Evolutionary conservation across 2,329 filamentous ascomycete genomes (phyloP), one percentile per base, ranked within the genome.

Genomic region (Dactylellina drechsleri): DNA sequence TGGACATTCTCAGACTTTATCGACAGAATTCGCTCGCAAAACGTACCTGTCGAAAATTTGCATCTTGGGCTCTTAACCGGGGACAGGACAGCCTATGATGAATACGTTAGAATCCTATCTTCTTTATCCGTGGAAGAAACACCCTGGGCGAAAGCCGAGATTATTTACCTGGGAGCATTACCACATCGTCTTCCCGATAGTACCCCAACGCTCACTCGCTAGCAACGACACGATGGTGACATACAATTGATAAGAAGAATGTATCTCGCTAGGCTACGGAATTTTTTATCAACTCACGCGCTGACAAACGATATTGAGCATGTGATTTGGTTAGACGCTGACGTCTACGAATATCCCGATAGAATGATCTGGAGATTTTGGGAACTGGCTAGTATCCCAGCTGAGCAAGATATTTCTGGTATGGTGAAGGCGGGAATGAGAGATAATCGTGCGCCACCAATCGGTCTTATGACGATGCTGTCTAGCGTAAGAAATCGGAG

Each of bases 241-340:
- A 23, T 20, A 2, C 59, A 71, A 31, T 12, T 20, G 3, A 31
- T 23, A 16, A 62, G 66, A 20, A 57, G 45, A 26, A 57, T 52
- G 53, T 52, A 59, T 16, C 13, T 71, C n/a, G 66, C 66, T 15
- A 50, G 66, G 16, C 31, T 64, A 15, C 23, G 59, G 13, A 71
- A 71, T 18, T 71, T 65, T 36, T 43, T 71, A 13, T 59, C 52
- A 2, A 13, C 45, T 3, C 66, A 71, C 45, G 58, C 64, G 66
- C 26, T 71, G 18, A 64, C 59, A 4, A 52, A 59, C 10, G 66
- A 58, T 13, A 58, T 71, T 16, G 47, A 78, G 53, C 81, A 82
- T 62, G 75, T 82, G 20, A 56, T 82, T 26, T 82, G 81, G 82
- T 59, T 82, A 6, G 82, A 82, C 60, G 79, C 81, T n/a, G 82